These are phyloP conservation scores for Clohesyomyces aquaticus DNA, from an alignment of 495 filamentous ascomycete genomes.

Conservation along the genomic window DNA sequence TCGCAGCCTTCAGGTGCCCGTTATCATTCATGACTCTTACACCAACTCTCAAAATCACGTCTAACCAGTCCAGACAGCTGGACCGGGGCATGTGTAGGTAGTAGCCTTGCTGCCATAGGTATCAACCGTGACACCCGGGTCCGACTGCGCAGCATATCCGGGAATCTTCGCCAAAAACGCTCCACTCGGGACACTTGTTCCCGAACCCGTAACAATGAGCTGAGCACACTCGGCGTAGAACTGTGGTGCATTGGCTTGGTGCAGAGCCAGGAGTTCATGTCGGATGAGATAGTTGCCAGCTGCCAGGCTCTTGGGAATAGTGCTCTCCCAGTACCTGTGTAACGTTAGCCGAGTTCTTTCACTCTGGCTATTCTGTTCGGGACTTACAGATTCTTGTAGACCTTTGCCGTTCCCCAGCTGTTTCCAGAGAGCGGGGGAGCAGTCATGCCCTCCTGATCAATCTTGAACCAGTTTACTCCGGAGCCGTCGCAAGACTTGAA, in stretches of 20 bases:
- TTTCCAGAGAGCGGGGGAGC: constrained; percentile 52
- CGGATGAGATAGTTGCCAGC: constrained; percentile 63
- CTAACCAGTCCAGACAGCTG: constrained; percentile 55
- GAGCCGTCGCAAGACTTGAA: constrained; percentile 33
- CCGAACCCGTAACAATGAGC: constrained; percentile 57
- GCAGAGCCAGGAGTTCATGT: constrained; percentile 63
- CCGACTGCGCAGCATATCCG: constrained; percentile 54
- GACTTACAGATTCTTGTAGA: constrained; percentile 54
- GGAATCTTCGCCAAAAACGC: constrained; percentile 55
- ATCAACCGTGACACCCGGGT: constrained; percentile 58
- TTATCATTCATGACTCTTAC: no score
- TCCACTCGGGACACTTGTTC: constrained; percentile 51
- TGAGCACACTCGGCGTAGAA: constrained; percentile 66
- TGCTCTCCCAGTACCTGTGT: constrained; percentile 59
- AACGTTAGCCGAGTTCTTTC: no score
- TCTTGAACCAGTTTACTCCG: constrained; percentile 49
- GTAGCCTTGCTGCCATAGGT: constrained; percentile 53
- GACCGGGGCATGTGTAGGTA: constrained; percentile 57
- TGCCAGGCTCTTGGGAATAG: constrained; percentile 55
- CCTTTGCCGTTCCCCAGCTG: constrained; percentile 56
- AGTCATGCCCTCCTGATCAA: constrained; percentile 58
- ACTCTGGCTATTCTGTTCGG: no score
- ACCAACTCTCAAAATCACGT: no score
- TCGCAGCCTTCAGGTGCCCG: no score
- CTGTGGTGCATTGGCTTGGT: constrained; percentile 63